Base-by-base conservation (phyloP, 2,329 filamentous ascomycete species). In the Aspergillus felis region DNA sequence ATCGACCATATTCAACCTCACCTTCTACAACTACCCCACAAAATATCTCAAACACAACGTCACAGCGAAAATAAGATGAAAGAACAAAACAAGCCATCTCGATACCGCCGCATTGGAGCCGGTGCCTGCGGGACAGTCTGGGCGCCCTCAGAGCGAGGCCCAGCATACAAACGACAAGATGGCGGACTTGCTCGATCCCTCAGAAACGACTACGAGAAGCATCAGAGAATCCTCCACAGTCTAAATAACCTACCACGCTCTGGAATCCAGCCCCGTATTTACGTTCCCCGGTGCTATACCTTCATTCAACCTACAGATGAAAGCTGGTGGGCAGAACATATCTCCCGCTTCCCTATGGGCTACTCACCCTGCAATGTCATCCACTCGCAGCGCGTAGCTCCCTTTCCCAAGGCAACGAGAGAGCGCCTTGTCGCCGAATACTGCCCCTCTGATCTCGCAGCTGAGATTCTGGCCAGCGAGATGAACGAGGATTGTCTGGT, bases 401-500 rank as follows among this genome's bases (percentile, higher is more conserved):
- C 72, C 1, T 63, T 78, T 7, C 41, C 63, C 0, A 48, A 65
- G 9, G 4, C 51, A 1, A 63, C 64, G 2, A 63, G 76, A 50
- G 55, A 65, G 8, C 42, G 64, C 5, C 60, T 79, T 1, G 68
- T 76, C 4, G 61, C 68, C 0, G 60, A 53, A 12, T 78, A 72
- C 59, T 78, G 74, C 48, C 67, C 72, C 0, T 22, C 57, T 3
- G 41, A 59, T 0, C 53, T 75, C 0, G 29, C 22, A 8, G 4
- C 53, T 1, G 55, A 66, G 22, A 74, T 76, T n/a, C 58, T 67
- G 28, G 17, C 7, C 12, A 72, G 74, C 41, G 53, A 60, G 1
- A 66, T 65, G 4, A 76, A 81, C 51, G 60, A 74, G n/a, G 76
- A 81, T 56, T 84, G 81, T 50, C 67, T 85, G 0, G 66, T 82